Evolutionary conservation across 192 early-diverging fungal genomes (phyloP).

Genomic region (Diversispora epigaea): DNA sequence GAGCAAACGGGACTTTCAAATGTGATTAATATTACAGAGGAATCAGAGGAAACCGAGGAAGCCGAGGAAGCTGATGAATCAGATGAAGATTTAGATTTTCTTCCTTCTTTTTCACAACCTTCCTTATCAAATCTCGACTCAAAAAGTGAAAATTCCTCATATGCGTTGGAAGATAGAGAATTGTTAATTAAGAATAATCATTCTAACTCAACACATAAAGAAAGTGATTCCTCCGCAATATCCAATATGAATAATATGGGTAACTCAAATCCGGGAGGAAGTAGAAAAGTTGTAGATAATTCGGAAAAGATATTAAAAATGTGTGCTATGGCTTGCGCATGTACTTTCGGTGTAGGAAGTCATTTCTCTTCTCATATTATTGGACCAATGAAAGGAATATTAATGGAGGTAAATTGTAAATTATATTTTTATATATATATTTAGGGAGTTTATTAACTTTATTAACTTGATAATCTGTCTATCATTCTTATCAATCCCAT

Average conservation of each 20-base stretch:
- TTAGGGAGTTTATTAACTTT: conserved; percentile 37
- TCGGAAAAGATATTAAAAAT: conserved; percentile 18
- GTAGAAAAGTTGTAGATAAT: conserved; percentile 4
- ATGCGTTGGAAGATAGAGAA: conserved; percentile 1
- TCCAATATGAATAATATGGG: not conserved
- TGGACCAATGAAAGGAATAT: conserved; percentile 70
- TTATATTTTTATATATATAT: conserved; percentile 56
- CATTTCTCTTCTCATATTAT: conserved; percentile 76
- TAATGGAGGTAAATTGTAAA: conserved; percentile 71
- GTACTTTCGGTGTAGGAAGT: conserved; percentile 57
- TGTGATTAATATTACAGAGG: no score
- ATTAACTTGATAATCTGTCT: no score
- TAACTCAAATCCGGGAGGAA: conserved; percentile 25
- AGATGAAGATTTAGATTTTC: conserved; percentile 13
- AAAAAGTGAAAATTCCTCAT: not conserved
- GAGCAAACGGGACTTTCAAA: no score
- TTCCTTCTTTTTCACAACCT: not conserved
- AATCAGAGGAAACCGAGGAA: not conserved
- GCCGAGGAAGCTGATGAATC: not conserved
- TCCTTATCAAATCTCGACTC: not conserved
- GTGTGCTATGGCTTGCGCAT: conserved; percentile 36
- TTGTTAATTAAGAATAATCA: conserved; percentile 10
- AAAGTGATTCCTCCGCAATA: not conserved
- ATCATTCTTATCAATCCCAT: no score
- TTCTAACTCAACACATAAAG: not conserved